A percentile compares a stretch with the other conserved stretches of the same genome.
Conservation (phyloP, 1,284 basidiomycete genomes). For the Pseudozyma thailandica region DNA sequence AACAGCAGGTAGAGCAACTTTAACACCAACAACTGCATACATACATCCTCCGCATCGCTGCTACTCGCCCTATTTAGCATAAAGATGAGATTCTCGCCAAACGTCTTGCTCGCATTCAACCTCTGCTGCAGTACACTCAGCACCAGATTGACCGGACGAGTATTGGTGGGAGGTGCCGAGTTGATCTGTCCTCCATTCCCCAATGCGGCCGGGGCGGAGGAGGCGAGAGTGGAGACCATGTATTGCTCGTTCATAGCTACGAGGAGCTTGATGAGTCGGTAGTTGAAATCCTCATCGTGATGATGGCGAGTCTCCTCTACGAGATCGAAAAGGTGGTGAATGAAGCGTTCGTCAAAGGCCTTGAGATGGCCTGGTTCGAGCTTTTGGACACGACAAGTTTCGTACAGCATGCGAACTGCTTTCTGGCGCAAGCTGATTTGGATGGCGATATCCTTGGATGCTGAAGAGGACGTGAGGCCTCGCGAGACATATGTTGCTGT, state of each 20-base stretch:
- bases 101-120: slow-evolving; percentile 86
- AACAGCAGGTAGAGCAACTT: slow-evolving; percentile 96
- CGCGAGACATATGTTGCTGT: slow-evolving; percentile 3
- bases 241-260: slow-evolving; percentile 94
- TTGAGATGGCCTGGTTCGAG: slow-evolving; percentile 52
- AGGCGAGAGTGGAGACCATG: slow-evolving; percentile 79
- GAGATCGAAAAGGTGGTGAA: slow-evolving; percentile 90
- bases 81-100: slow-evolving; percentile 98
- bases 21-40: slow-evolving; percentile 92
- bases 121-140: slow-evolving; percentile 84
- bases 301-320: slow-evolving; percentile 90
- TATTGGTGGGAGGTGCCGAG: slow-evolving; percentile 12
- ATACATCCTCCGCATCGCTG: slow-evolving; percentile 79
- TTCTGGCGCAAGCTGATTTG: slow-evolving; percentile 58
- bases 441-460: slow-evolving; percentile 36
- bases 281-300: slow-evolving; percentile 76
- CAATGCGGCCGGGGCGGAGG: slow-evolving; percentile 68
- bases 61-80: slow-evolving; percentile 88
- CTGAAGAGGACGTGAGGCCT: slow-evolving; percentile 19
- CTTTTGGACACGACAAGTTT: slow-evolving; percentile 60
- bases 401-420: slow-evolving; percentile 69
- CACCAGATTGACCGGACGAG: slow-evolving; percentile 75
- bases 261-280: slow-evolving; percentile 53
- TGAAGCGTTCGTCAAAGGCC: slow-evolving; percentile 78
- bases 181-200: slow-evolving; percentile 24